phyloP scores from a whole-genome alignment of 768 basidiomycete species.

The Lactarius deliciosus region DNA sequence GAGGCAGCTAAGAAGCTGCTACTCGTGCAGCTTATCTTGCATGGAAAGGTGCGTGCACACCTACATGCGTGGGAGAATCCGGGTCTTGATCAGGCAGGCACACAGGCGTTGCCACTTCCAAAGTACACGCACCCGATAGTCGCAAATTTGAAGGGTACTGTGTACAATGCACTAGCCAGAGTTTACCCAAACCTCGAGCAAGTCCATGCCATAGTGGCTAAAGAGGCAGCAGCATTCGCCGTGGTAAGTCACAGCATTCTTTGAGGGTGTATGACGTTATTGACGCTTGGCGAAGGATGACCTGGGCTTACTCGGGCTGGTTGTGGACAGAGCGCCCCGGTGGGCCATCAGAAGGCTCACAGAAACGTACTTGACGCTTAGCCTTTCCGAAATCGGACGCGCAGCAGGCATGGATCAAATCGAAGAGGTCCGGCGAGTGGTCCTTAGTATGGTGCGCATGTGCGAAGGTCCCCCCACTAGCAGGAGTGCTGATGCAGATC shows the following conservation, averaged over 20 bases:
- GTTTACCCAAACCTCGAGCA: constrained; percentile 60
- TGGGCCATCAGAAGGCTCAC: constrained; percentile 82
- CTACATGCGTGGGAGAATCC: background rate
- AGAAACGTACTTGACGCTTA: constrained; percentile 77
- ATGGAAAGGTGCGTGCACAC: constrained; percentile 59
- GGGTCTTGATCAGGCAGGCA: background rate
- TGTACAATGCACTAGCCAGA: constrained; percentile 62
- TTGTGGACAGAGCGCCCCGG: constrained; percentile 65
- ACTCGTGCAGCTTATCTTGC: constrained; percentile 73
- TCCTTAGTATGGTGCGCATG: constrained; percentile 69
- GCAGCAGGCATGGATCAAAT: constrained; percentile 50
- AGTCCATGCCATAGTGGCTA: constrained; percentile 50
- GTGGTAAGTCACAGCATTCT: constrained; percentile 42
- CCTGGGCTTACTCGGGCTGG: constrained; percentile 65
- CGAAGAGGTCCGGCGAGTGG: constrained; percentile 54
- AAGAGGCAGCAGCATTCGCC: constrained; percentile 53
- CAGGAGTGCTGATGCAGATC: background rate
- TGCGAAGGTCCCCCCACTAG: background rate
- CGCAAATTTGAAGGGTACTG: constrained; percentile 61
- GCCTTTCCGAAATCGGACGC: constrained; percentile 67
- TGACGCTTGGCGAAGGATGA: constrained; percentile 50
- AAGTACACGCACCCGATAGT: constrained; percentile 70
- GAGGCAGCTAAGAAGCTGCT: constrained; percentile 85
- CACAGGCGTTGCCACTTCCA: constrained; percentile 51
- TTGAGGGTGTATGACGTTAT: background rate